Evolutionary conservation across 2,329 filamentous ascomycete genomes (phyloP), one percentile per base, ranked within the genome.

Genomic region (Penicillium hordei): DNA sequence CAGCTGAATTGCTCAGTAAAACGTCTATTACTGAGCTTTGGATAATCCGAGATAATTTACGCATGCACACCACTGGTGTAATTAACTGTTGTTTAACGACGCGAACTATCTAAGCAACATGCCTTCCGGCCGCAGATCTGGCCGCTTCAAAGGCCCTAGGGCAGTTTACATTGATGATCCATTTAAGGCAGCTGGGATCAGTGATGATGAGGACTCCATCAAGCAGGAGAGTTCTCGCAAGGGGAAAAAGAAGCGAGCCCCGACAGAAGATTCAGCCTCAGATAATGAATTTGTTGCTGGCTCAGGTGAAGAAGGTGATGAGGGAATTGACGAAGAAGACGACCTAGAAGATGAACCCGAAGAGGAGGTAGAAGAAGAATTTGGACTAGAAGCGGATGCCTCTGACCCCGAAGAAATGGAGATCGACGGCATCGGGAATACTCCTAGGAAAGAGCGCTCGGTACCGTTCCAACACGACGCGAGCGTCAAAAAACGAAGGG

Each of bases 101-200:
- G 27, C 55, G n/a, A 40, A 21, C n/a, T 34, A 25, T 40, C 27
- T 29, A 33, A 27, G 17, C 54, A 56, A 63, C 9, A 72, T 72
- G 70, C 49, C 68, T 53, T 54, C 62, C 31, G 57, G 65, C 23
- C 72, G 74, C 63, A 72, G 74, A 59, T 75, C 74, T 21, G 67
- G 60, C 44, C 75, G 75, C 59, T 57, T 65, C n/a, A 65, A 65
- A 48, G 66, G 70, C 29, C 57, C 66, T n/a, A 68, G 53, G 53
- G 66, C 68, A 10, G 70, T 66, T 39, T 77, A 76, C 55, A 68
- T 68, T 21, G 58, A 69, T 48, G 76, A 78, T 60, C 66, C 70
- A 15, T 74, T 77, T 50, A 67, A 70, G 55, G 59, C 62, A 3
- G 68, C 68, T 29, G 73, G 71, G 3, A 61, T 77, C 4, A 72